phyloP scores from a whole-genome alignment of 306 rosid species.

The Quillaja saponaria region DNA sequence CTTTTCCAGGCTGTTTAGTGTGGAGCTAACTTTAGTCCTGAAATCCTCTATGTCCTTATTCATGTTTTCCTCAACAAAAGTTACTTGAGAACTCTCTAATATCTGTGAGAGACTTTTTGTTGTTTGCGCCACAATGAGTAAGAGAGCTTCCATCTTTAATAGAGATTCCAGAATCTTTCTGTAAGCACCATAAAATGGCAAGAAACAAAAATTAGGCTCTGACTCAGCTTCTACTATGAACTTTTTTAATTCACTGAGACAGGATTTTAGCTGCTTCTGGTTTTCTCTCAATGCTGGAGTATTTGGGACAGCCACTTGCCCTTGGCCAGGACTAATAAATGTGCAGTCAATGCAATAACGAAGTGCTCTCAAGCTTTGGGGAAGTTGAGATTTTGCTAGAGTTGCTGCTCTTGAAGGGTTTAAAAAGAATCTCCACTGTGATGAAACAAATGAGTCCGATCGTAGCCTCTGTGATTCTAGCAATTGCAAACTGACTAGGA shows the following conservation, averaged over 20 bases:
- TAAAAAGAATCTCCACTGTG: constrained; percentile 47
- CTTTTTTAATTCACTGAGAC: constrained; percentile 37
- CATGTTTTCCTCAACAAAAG: constrained; percentile 28
- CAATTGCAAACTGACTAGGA: constrained; percentile 64
- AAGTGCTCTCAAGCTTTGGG: constrained; percentile 45
- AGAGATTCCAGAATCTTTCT: constrained; percentile 51
- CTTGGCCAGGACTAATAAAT: constrained; percentile 23
- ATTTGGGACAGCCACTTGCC: constrained; percentile 27
- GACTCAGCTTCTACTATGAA: constrained; percentile 60
- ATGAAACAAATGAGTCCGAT: constrained; percentile 70
- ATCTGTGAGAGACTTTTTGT: constrained; percentile 41
- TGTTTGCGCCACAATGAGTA: constrained; percentile 35
- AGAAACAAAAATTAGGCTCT: constrained; percentile 84
- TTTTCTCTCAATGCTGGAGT: constrained; percentile 37
- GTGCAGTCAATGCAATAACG: constrained; percentile 52
- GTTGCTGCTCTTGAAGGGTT: constrained; percentile 67
- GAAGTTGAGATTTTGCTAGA: constrained; percentile 61
- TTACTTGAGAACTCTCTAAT: constrained; percentile 25
- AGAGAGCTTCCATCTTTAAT: constrained; percentile 46
- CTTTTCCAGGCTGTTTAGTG: constrained; percentile 38
- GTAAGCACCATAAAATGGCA: constrained; percentile 57
- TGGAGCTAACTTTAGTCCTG: constrained; percentile 40
- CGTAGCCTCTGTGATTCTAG: constrained; percentile 61
- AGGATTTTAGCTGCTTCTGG: constrained; percentile 47
- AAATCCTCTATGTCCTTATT: constrained; percentile 43